A percentile compares a stretch with the other conserved stretches of the same genome.
phyloP scores from a whole-genome alignment of 768 basidiomycete species.

The Gloeophyllum trabeum region DNA sequence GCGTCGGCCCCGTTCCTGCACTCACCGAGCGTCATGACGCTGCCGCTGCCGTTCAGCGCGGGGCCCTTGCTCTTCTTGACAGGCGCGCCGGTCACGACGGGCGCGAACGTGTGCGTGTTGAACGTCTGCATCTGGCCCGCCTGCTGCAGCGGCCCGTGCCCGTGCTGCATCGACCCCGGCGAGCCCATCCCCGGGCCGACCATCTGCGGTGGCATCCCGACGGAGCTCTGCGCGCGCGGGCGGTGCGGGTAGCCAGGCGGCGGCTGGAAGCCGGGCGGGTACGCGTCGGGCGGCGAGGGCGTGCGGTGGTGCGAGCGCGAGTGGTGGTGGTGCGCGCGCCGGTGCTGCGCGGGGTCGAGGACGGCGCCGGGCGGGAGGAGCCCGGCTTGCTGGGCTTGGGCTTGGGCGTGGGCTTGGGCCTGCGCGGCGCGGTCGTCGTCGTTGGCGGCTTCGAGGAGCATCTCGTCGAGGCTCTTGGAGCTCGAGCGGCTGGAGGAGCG shows the following conservation, averaged over 20 bases:
- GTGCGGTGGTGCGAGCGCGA: neutral
- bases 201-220: neutral
- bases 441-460: constrained; percentile 33
- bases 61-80: constrained; percentile 50
- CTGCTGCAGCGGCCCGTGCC: constrained; percentile 17
- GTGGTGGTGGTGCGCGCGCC: neutral
- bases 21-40: constrained; percentile 13
- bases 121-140: constrained; percentile 31
- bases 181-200: constrained; percentile 4
- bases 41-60: constrained; percentile 8
- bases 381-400: neutral
- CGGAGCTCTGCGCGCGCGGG: neutral
- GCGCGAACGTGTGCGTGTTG: constrained; percentile 63
- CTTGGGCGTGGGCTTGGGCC: constrained; percentile 16
- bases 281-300: neutral
- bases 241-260: neutral
- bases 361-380: neutral
- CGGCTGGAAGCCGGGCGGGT: neutral
- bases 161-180: constrained; percentile 10
- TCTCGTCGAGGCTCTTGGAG: constrained; percentile 31
- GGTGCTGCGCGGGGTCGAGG: neutral
- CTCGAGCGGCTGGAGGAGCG: constrained; percentile 18
- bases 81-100: constrained; percentile 63
- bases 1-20: neutral
- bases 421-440: constrained; percentile 7